Evolutionary conservation across 768 basidiomycete species (phyloP), one percentile per base, ranked within the genome.

Genomic region (Lactifluus pinguis): DNA sequence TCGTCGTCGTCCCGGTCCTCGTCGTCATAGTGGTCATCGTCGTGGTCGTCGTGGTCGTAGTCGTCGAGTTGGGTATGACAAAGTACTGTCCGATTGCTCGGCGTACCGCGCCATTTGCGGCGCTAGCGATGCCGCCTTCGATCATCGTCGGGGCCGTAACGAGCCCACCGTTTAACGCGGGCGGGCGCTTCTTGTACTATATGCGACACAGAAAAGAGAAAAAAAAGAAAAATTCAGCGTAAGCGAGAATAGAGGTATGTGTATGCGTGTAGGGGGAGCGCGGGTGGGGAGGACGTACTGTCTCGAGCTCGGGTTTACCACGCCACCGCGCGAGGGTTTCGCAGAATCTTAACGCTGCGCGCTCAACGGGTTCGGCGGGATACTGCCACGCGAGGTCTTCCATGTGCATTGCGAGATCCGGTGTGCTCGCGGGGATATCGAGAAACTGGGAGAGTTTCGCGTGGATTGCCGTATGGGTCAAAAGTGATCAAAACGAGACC

Each of bases 241-340:
- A 8, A 6, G 29, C 9, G 11, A 13, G 10, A 38, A 38, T 7
- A 13, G 38, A 13, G 8, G 38, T 38, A 13, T 38, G 38, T 38
- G 38, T 38, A 38, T 7, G 38, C 1, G 13, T 11, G 53, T 5
- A 58, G 32, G 19, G 19, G 48, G 17, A 39, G 59, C 11, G 13
- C 34, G 19, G 53, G 21, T 51, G 48, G 21, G 41, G 32, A 45
- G 49, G 21, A 66, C 72, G 49, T 64, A 89, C 88, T 3, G 84
- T 86, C 72, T 89, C 87, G 8, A 93, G 78, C 66, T 92, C 91
- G 41, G 90, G 90, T 68, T 86, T 88, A 3, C 90, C 90, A 66
- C 89, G 76, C 91, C 90, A 93, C 55, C 80, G 81, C 1, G 87
- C 83, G 48, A 92, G 79, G 39, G 88, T 88, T 69, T 93, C 90